Base-by-base conservation (phyloP, 257 asterid genomes). In the Penstemon barbatus region DNA sequence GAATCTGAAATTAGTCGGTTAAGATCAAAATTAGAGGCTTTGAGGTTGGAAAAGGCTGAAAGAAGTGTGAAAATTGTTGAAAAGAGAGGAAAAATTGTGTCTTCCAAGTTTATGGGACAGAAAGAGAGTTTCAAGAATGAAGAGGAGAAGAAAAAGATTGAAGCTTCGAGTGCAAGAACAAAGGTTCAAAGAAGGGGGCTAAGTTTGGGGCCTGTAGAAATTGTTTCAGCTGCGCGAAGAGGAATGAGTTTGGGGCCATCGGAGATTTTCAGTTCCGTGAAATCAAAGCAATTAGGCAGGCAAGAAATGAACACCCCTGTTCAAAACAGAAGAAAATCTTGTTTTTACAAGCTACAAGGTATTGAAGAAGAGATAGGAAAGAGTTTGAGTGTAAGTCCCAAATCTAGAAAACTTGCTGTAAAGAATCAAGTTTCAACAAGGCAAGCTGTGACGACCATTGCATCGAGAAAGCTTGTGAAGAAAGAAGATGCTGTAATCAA, bases 231-330 rank as follows among this genome's bases (percentile, higher is more conserved):
- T 2, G 77, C 70, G 51, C 76, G 92, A 38, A 78, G 92, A 65
- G 95, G 95, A 15, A 59, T 85, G 78, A 91, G 98, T 79, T 66
- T 89, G 82, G 96, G 96, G 38, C 98, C 96, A 5, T 72, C 92
- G 0, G 97, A 89, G 84, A 86, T 90, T 62, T 70, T 69, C 36
- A 71, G 85, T 8, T 78, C 76, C 0, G 37, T 39, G 3, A 89
- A 85, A 68, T 63, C 81, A 33, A 57, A 69, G 57, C 79, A 68
- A 60, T 46, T 68, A 3, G 75, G 33, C 33, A 25, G 33, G 33
- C 33, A 25, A 25, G 33, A 25, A 25, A 25, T 25, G 33, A 25
- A 65, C 13, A 89, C 98, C 8, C 96, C 97, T 4, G 11, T 83
- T 56, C 96, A 84, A 74, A 82, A 70, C 56, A 78, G 98, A 72